Conservation (phyloP, 306 rosid genomes). For the Vigna radiata region DNA sequence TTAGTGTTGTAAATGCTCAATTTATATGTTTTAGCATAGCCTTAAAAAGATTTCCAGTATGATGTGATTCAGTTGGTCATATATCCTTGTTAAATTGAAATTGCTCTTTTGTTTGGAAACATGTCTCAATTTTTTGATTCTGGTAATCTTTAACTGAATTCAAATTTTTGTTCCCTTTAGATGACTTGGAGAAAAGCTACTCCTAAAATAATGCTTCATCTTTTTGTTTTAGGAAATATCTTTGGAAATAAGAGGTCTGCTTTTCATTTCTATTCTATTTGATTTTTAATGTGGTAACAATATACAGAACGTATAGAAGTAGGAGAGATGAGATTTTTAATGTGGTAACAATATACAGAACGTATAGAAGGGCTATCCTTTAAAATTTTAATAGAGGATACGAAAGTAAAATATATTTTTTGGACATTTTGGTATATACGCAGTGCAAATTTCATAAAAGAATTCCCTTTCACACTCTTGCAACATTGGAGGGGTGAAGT, state of each 20-base stretch:
- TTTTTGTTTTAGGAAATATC: neutral
- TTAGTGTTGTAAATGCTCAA: conserved; percentile 45
- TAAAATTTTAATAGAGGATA: neutral
- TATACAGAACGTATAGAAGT: neutral
- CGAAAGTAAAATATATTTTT: neutral
- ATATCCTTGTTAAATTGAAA: conserved; percentile 15
- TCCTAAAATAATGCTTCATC: neutral
- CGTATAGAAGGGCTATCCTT: neutral
- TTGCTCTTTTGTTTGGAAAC: conserved; percentile 5
- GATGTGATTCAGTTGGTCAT: conserved; percentile 31
- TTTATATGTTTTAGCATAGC: conserved; percentile 15
- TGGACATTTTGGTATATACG: neutral
- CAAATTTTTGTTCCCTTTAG: neutral
- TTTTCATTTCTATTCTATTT: neutral
- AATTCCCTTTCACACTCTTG: neutral
- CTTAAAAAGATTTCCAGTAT: neutral
- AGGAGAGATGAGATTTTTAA: too few species aligned
- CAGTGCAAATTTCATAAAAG: neutral
- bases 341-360: conserved; percentile 9
- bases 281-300: conserved; percentile 8
- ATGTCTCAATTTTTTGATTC: conserved; percentile 1
- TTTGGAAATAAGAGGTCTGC: neutral
- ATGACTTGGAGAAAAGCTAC: conserved; percentile 18
- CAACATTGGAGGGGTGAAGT: neutral
- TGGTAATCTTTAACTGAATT: neutral